Evolutionary conservation across 2,329 filamentous ascomycete species (phyloP).

Genomic region (Westerdykella aurantiaca): DNA sequence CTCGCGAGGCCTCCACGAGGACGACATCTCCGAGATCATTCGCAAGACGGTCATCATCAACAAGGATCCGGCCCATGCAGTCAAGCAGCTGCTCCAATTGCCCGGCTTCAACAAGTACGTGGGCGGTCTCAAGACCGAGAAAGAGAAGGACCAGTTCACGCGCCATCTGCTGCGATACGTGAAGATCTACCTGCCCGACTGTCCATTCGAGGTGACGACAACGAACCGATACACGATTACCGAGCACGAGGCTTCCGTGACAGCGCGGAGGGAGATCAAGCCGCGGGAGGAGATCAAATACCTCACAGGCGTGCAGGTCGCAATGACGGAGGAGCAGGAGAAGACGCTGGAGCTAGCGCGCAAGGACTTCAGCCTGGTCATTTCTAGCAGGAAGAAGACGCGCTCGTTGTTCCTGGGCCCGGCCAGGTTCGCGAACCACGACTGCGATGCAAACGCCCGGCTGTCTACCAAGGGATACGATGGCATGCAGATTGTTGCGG

Average conservation of each 20-base stretch:
- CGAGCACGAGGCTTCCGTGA: conserved; percentile 81
- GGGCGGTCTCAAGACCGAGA: conserved; percentile 61
- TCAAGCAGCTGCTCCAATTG: conserved; percentile 65
- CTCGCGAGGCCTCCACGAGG: conserved; percentile 68
- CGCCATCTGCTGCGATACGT: conserved; percentile 85
- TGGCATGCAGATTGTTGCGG: conserved; percentile 85
- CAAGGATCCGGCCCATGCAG: conserved; percentile 65
- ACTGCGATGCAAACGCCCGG: conserved; percentile 86
- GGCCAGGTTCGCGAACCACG: conserved; percentile 93
- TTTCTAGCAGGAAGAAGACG: conserved; percentile 85
- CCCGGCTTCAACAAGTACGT: conserved; percentile 69
- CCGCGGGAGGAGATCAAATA: conserved; percentile 86
- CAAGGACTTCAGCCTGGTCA: conserved; percentile 95
- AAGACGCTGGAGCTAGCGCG: conserved; percentile 69
- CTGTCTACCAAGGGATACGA: conserved; percentile 77
- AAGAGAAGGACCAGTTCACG: conserved; percentile 81
- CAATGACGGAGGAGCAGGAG: conserved; percentile 89
- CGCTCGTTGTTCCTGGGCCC: conserved; percentile 91
- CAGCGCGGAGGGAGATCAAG: conserved; percentile 71
- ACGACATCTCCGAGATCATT: conserved; percentile 56
- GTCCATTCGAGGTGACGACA: conserved; percentile 85
- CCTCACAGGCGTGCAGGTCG: conserved; percentile 82
- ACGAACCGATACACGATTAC: conserved; percentile 94
- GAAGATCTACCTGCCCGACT: conserved; percentile 87
- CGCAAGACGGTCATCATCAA: conserved; percentile 64